A percentile compares a stretch with the other conserved stretches of the same genome.
These are phyloP conservation scores for Backusella westeae DNA, from an alignment of 192 early-diverging fungal species.

Conservation along the genomic window DNA sequence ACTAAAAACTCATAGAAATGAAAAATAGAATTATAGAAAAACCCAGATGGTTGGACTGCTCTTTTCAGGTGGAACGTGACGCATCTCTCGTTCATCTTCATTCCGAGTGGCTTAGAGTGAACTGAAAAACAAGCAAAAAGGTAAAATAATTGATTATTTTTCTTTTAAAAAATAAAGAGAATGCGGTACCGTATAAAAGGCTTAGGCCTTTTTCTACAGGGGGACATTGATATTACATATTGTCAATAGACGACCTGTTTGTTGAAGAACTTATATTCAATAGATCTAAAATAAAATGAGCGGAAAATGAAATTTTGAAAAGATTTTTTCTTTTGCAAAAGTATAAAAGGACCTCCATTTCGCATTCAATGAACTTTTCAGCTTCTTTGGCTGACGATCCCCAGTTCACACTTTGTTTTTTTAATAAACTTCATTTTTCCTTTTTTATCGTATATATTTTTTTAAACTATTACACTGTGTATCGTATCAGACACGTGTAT, in stretches of 20 bases:
- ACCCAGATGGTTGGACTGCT: neutral
- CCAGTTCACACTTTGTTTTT: conserved; percentile 11
- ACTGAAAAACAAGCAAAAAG: neutral
- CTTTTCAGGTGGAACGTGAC: neutral
- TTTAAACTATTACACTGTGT: conserved; percentile 2
- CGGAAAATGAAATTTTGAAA: neutral
- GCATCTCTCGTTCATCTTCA: neutral
- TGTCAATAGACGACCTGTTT: neutral
- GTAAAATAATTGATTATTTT: neutral
- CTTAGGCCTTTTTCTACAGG: neutral
- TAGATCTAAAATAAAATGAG: neutral
- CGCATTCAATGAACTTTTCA: conserved; percentile 22
- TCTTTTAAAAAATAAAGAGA: neutral
- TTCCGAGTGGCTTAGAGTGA: neutral
- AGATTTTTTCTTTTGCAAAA: neutral
- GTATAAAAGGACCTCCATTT: conserved; percentile 6
- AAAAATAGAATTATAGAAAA: neutral
- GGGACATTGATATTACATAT: neutral
- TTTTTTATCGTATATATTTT: neutral
- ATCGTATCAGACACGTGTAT: neutral
- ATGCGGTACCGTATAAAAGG: neutral
- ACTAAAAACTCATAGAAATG: neutral
- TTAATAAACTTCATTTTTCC: neutral
- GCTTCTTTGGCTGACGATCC: conserved; percentile 31
- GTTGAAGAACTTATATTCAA: neutral